Base-by-base conservation (phyloP, 2,329 filamentous ascomycete genomes). In the Exophiala sp. region DNA sequence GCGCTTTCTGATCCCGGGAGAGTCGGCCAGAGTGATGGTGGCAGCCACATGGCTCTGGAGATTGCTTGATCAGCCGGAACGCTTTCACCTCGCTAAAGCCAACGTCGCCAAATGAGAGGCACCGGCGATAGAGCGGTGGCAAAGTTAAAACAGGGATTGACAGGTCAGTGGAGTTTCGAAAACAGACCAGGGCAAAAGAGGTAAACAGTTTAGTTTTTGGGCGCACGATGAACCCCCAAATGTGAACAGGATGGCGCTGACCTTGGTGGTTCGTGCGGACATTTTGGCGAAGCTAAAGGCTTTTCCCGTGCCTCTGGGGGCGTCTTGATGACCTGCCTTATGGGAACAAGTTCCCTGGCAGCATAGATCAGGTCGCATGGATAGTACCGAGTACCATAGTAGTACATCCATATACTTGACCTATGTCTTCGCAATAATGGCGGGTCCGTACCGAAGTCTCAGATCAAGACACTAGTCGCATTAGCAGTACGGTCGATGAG, bases 21-120 rank as follows among this genome's bases (percentile, higher is more conserved):
- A 29, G 52, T 46, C 36, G 24, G 33, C 20, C 34, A 29, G 54
- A 56, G 50, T 60, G 52, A 45, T 47, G 54, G 57, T 60, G 57
- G 57, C 57, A 60, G 57, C 57, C 57, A 60, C 57, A 60, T 60
- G 57, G 57, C 46, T 47, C 51, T 60, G 54, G 57, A 60, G 33
- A 71, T 70, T 21, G 62, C 62, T 44, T 58, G 47, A 52, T 42
- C 47, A 29, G 39, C 45, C 29, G 18, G 43, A 18, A 48, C 33
- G 24, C 14, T 18, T 43, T 43, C 33, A 41, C 16, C 38, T 52
- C 44, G 52, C 47, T 50, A 44, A 32, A 44, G 36, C 12, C 24
- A 14, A 16, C 29, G n/a, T 40, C 16, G 45, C 47, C 48, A 39
- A 58, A 52, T 58, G 39, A 36, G 40, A 55, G 38, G 45, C 16